phyloP scores from a whole-genome alignment of 2,329 filamentous ascomycete species.

The Penicillium crustosum region DNA sequence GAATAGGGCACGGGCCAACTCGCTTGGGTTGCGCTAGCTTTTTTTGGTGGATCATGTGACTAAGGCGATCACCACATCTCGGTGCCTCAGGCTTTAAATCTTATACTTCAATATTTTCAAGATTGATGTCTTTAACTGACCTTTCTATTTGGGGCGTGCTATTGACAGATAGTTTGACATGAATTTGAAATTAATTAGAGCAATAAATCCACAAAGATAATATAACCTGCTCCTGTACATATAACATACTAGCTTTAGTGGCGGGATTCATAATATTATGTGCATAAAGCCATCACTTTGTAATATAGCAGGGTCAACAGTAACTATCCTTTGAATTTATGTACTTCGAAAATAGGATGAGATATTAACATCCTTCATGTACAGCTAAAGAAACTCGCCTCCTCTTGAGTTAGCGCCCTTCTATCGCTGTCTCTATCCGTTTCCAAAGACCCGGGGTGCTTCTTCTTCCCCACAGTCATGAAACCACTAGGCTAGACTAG shows the following conservation, averaged over 20 bases:
- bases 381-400: not conserved
- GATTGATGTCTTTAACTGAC: not conserved
- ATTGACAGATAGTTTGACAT: not conserved
- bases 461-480: not conserved
- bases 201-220: not conserved
- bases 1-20: conserved; percentile 33
- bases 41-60: conserved; percentile 18
- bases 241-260: not conserved
- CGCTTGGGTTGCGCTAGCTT: conserved; percentile 32
- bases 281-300: not conserved
- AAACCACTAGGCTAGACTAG: not conserved
- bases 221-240: not conserved
- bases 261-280: not conserved
- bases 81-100: conserved; percentile 3
- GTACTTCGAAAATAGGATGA: fast-evolving
- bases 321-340: not conserved
- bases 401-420: not conserved
- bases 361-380: not conserved
- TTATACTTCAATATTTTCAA: conserved; percentile 3
- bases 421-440: not conserved
- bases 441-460: not conserved
- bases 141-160: not conserved
- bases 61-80: conserved; percentile 3
- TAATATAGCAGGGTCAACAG: not conserved
- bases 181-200: too few species aligned